A percentile compares a stretch with the other conserved stretches of the same genome.
Conservation (phyloP, 192 early-diverging fungal species). For the Dispira simplex region DNA sequence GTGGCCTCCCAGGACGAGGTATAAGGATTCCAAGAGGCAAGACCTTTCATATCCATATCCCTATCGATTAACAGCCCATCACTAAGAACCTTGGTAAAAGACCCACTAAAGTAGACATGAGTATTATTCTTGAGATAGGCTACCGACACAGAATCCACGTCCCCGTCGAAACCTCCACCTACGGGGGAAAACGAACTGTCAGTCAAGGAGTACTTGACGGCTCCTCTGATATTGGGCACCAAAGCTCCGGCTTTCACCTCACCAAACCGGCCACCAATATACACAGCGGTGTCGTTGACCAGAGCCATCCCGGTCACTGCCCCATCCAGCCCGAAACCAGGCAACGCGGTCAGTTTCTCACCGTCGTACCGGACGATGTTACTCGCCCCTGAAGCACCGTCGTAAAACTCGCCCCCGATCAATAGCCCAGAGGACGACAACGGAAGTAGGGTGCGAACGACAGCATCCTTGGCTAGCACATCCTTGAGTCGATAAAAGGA, state of each 20-base stretch:
- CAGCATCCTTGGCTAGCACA: slow-evolving; percentile 23
- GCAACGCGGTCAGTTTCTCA: slow-evolving; percentile 15
- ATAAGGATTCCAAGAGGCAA: neutral
- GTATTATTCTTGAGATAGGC: neutral
- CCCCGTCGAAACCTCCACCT: slow-evolving; percentile 14
- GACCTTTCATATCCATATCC: neutral
- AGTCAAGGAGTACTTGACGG: slow-evolving; percentile 11
- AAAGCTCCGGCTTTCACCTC: neutral
- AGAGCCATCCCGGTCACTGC: slow-evolving; percentile 24
- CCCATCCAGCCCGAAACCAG: slow-evolving; percentile 28
- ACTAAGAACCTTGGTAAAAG: slow-evolving; percentile 10
- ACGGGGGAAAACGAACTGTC: slow-evolving; percentile 2
- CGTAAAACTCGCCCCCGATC: slow-evolving; percentile 45
- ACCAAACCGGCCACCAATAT: slow-evolving; percentile 21
- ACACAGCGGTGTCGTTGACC: slow-evolving; percentile 13
- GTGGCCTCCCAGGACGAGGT: neutral
- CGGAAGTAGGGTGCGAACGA: slow-evolving; percentile 27
- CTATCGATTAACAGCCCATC: neutral
- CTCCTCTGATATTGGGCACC: neutral
- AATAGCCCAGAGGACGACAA: slow-evolving; percentile 25
- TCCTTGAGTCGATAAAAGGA: slow-evolving; percentile 21
- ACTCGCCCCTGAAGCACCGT: slow-evolving; percentile 17
- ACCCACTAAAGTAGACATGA: slow-evolving; percentile 13
- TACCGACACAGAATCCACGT: slow-evolving; percentile 5
- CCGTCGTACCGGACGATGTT: slow-evolving; percentile 44